Conservation (phyloP, 192 early-diverging fungal genomes). For the Umbelopsis vinacea region DNA sequence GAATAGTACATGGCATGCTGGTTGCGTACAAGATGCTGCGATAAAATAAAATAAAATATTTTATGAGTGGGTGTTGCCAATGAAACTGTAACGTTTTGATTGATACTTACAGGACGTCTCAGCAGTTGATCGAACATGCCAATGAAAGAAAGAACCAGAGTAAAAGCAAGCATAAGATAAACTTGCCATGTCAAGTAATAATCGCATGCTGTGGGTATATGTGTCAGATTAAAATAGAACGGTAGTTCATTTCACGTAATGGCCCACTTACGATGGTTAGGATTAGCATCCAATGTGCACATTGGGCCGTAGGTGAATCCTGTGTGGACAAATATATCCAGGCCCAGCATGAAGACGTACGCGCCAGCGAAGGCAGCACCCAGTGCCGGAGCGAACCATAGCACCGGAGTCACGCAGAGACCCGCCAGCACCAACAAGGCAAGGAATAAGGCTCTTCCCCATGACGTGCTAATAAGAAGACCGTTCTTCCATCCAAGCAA, state of each 20-base stretch:
- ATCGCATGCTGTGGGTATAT: not conserved
- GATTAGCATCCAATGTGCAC: slow-evolving; percentile 25
- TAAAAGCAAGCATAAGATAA: slow-evolving; percentile 33
- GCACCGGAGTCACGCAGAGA: slow-evolving; percentile 22
- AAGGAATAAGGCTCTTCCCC: slow-evolving; percentile 45
- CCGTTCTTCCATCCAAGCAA: slow-evolving; percentile 48
- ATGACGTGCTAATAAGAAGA: slow-evolving; percentile 34
- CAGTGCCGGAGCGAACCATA: slow-evolving; percentile 29
- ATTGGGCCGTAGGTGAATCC: slow-evolving; percentile 40
- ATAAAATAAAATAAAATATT: not conserved
- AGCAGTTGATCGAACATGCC: slow-evolving; percentile 34
- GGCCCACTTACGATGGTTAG: slow-evolving; percentile 18
- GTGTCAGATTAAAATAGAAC: not conserved
- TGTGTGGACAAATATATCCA: slow-evolving; percentile 48
- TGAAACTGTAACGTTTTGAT: too few relatives aligned
- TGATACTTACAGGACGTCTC: too few relatives aligned
- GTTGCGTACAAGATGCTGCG: not conserved
- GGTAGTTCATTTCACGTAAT: not conserved
- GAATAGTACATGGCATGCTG: not conserved
- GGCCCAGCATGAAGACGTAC: slow-evolving; percentile 43
- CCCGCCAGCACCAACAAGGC: slow-evolving; percentile 38
- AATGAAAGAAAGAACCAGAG: slow-evolving; percentile 34
- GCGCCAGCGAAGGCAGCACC: slow-evolving; percentile 44
- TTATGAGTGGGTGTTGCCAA: too few relatives aligned
- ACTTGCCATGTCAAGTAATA: slow-evolving; percentile 25